Percentiles rank a stretch among this genome's conserved stretches.
Evolutionary conservation across 1,284 basidiomycete species (phyloP).

Genomic region (Cryptococcus sp.): DNA sequence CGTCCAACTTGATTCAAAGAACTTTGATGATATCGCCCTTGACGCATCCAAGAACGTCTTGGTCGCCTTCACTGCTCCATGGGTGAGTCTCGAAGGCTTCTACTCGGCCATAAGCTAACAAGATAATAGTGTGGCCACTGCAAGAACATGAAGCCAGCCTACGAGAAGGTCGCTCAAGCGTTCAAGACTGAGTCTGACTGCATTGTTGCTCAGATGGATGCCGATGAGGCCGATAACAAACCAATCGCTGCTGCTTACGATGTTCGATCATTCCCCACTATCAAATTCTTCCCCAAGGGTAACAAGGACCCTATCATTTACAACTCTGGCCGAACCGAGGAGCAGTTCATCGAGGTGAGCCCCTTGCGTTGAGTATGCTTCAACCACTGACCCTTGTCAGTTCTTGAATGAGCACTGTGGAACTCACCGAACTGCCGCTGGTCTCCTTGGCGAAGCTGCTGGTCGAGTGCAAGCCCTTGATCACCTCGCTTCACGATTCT

Average conservation of each 20-base stretch:
- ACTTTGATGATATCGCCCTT: constrained; percentile 71
- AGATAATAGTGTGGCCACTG: constrained; percentile 56
- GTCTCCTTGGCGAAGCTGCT: constrained; percentile 74
- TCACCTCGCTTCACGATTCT: constrained; percentile 70
- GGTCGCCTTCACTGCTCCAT: constrained; percentile 78
- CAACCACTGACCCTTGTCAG: constrained; percentile 3
- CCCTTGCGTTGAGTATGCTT: no score
- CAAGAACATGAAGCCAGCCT: constrained; percentile 71
- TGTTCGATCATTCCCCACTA: constrained; percentile 74
- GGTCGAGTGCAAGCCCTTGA: constrained; percentile 78
- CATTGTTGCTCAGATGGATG: constrained; percentile 84
- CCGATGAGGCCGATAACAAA: constrained; percentile 75
- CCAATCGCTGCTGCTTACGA: constrained; percentile 69
- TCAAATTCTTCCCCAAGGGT: constrained; percentile 89
- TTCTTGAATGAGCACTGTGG: constrained; percentile 80
- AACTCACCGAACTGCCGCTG: constrained; percentile 74
- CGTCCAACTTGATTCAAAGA: constrained; percentile 62
- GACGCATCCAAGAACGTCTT: constrained; percentile 74
- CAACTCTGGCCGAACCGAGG: constrained; percentile 43
- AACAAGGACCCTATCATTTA: constrained; percentile 59
- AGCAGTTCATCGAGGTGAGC: constrained; percentile 48
- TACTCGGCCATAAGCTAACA: neutral
- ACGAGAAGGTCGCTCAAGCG: constrained; percentile 74
- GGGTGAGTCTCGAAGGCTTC: constrained; percentile 35
- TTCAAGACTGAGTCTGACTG: constrained; percentile 76